Base-by-base conservation (phyloP, 1,284 basidiomycete genomes). In the Malassezia caprae region DNA sequence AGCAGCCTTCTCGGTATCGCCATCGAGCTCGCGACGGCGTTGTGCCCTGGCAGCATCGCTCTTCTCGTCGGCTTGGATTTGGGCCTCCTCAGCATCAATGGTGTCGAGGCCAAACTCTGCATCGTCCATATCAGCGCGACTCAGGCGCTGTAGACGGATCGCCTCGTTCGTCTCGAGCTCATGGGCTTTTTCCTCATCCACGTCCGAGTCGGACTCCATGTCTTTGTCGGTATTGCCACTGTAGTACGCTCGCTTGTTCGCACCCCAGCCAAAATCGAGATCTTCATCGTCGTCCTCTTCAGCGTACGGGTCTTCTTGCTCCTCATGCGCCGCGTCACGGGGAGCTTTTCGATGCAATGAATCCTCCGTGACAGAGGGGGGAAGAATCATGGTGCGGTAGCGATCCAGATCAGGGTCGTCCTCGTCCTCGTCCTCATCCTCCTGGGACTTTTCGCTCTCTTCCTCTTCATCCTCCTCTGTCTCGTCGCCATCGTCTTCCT, bases 161-260 rank as follows among this genome's bases (percentile, higher is more conserved):
- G 87, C 88, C 76, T 96, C 90, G 68, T 86, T 83, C 72, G 89
- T 86, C 69, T 94, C 90, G 56, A 93, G 78, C 67, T 88, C 64
- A 19, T 65, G 58, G 5, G 61, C 64, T 42, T 72, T 59, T 26
- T 72, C 69, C 37, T 72, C 85, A 67, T 72, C 69, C 13, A 73
- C 63, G 23, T 73, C 69, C 13, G 69, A 72, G 49, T 72, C 72
- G 4, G 67, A 70, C 42, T 68, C 67, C 45, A 72, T 58, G 30
- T 61, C 68, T 31, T 72, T 63, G 23, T 62, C 59, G 34, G 69
- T 60, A 49, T 69, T 72, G 40, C 62, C 64, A 51, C 63, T 67
- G 60, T 73, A 73, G 59, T 74, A 74, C 15, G 70, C 59, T 7
- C 59, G 56, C 62, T 74, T 74, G 58, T 70, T 68, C 8, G 63